These are phyloP conservation scores for Cucurbita argyrosperma DNA, from an alignment of 306 rosid genomes.

Conservation along the genomic window DNA sequence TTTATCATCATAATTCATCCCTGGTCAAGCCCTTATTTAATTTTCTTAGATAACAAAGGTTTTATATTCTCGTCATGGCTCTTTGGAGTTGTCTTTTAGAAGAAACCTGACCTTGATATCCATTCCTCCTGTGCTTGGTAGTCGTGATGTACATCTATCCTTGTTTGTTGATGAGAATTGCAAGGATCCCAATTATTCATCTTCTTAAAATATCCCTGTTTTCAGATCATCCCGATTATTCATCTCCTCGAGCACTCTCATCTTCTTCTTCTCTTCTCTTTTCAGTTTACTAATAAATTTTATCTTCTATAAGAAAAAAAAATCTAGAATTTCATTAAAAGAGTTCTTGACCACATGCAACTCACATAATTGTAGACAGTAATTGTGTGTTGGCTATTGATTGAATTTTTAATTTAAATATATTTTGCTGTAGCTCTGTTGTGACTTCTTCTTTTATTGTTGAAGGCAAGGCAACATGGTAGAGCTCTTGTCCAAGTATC, in stretches of 20 bases:
- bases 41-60: no score
- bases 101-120: no score
- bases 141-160: no score
- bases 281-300: neutral
- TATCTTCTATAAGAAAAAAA: neutral
- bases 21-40: no score
- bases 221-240: neutral
- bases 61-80: no score
- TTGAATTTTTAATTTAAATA: neutral
- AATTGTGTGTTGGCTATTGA: neutral
- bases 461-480: slow-evolving; percentile 75
- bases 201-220: neutral
- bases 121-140: no score
- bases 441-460: slow-evolving; percentile 7
- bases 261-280: neutral
- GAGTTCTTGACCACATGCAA: neutral
- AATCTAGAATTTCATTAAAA: neutral
- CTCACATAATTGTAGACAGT: neutral
- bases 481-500: slow-evolving; percentile 70
- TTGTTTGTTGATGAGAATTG: no score
- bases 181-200: neutral
- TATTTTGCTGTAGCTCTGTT: neutral
- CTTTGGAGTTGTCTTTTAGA: no score
- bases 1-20: no score
- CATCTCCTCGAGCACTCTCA: neutral